Conservation (phyloP, 176 grass and related monocot genomes). For the Rhynchospora breviuscula region DNA sequence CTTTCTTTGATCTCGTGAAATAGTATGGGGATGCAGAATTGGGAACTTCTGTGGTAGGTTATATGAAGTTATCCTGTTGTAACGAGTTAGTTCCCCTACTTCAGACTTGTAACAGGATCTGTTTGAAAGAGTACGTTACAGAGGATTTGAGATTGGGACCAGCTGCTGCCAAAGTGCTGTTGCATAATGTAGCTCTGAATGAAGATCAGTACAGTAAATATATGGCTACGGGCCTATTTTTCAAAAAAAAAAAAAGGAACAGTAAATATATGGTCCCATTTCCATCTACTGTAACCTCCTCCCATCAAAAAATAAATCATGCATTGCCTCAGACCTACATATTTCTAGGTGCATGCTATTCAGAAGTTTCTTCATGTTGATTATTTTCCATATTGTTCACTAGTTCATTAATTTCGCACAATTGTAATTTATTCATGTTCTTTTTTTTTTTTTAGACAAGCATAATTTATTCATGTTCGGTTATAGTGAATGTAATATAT, state of each 20-base stretch:
- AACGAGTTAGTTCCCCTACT: background rate
- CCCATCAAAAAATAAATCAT: background rate
- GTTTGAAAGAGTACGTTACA: background rate
- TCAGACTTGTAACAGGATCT: background rate
- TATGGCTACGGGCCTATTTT: no score
- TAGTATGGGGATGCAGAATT: background rate
- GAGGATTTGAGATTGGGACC: background rate
- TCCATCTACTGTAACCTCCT: background rate
- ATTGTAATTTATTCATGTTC: background rate
- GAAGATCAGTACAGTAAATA: background rate
- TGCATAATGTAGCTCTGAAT: background rate
- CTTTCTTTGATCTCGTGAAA: background rate
- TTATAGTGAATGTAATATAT: no score
- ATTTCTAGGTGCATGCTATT: background rate
- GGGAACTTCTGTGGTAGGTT: background rate
- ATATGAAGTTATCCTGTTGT: background rate
- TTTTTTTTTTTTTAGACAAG: no score
- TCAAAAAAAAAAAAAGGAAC: no score
- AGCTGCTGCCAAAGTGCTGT: slow-evolving; percentile 3
- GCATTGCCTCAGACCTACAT: background rate
- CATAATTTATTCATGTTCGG: background rate
- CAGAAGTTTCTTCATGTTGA: no score
- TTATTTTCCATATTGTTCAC: background rate
- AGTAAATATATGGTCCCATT: no score
- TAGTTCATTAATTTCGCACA: background rate